Percentiles rank a stretch among this genome's conserved stretches.
phyloP scores from a whole-genome alignment of 176 grass and related monocot species.

The Saccharum spontaneum region DNA sequence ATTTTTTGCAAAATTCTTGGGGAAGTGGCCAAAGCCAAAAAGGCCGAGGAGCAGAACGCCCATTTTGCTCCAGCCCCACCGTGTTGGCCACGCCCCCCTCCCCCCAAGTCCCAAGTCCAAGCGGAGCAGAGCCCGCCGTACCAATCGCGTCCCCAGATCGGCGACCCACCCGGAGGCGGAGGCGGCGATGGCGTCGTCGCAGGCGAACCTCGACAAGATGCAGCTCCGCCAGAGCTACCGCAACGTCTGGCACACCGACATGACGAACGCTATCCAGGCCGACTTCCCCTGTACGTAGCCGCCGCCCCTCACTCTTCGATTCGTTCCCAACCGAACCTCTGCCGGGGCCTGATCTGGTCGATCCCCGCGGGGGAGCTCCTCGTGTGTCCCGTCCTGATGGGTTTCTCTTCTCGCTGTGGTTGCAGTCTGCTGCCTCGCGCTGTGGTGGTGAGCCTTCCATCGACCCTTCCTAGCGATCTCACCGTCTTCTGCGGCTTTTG shows the following conservation, averaged over 20 bases:
- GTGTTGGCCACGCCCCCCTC: background rate
- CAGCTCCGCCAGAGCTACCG: constrained; percentile 89
- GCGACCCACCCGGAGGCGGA: background rate
- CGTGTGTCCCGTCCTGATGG: background rate
- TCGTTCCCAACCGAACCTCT: background rate
- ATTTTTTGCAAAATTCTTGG: too few relatives aligned
- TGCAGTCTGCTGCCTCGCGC: constrained; percentile 90
- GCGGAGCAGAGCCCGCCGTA: background rate
- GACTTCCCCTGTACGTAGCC: constrained; percentile 82
- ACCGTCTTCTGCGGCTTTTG: background rate
- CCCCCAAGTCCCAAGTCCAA: background rate
- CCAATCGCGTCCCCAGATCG: constrained; percentile 17
- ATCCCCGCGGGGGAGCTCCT: background rate
- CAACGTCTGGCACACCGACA: constrained; percentile 93
- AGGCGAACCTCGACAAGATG: constrained; percentile 83
- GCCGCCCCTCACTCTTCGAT: background rate
- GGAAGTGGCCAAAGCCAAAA: background rate
- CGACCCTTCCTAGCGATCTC: background rate
- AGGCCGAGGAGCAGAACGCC: background rate
- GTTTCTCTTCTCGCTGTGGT: background rate
- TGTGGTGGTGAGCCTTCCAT: constrained; percentile 76
- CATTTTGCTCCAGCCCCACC: background rate
- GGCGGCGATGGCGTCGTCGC: constrained; percentile 59
- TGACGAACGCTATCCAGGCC: constrained; percentile 65
- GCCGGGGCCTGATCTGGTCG: background rate